Base-by-base conservation (phyloP, 768 basidiomycete species). In the Dioszegia aurantiaca region DNA sequence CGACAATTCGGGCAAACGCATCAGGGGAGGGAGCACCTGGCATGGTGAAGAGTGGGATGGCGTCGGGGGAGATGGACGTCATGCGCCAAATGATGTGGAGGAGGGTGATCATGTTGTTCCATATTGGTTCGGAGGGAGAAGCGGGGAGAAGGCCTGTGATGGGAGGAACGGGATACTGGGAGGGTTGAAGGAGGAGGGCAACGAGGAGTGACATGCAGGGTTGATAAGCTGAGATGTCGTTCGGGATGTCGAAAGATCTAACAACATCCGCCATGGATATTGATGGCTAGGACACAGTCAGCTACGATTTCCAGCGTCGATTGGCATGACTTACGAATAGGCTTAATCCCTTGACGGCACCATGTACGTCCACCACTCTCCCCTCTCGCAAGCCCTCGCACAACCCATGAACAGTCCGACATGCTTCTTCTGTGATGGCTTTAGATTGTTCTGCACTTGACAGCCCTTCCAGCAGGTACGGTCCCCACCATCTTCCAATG, bases 31-130 rank as follows among this genome's bases (percentile, higher is more conserved):
- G 63, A 4, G 70, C 60, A 37, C 47, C 60, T 36, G 91, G 89
- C 26, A 98, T 81, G 30, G 86, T 84, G 52, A 94, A 88, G 72
- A 98, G 89, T 72, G 88, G 91, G 80, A 95, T 91, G 0, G 89
- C 89, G 74, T 95, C 94, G 0, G 85, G 85, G 2, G 92, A 87
- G 24, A 97, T 80, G 24, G 87, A 90, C 10, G 94, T 85, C 36
- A 99, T 82, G 2, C 89, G 89, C 66, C 92, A 90, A 30, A 97
- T 81, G 19, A 99, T 81, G 40, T 86, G 86, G 27, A 97, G 82
- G 73, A 94, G 91, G 66, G 88, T 88, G 24, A 88, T 75, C 0
- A 88, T 82, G 73, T 95, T 93, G 11, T 81, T 81, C 94, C 94
- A 98, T 1, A 80, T 78, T 8, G 72, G 61, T 37, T 56, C 31